A percentile compares a stretch with the other conserved stretches of the same genome.
Evolutionary conservation across 2,329 filamentous ascomycete species (phyloP).

Genomic region (Fusarium tuaranense): DNA sequence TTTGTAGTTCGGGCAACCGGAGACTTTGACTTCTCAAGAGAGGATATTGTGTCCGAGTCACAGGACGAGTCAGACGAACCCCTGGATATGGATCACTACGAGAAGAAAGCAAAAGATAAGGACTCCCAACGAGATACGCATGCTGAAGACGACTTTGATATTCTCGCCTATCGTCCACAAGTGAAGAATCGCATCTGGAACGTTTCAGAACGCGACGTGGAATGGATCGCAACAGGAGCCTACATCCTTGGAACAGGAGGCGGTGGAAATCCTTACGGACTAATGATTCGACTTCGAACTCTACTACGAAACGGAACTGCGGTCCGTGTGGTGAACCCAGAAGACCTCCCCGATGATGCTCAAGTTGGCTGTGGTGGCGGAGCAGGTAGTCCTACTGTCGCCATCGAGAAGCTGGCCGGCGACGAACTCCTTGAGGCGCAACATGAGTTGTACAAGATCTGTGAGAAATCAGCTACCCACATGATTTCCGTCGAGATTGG

Average conservation of each 20-base stretch:
- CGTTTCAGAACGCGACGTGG: constrained; percentile 67
- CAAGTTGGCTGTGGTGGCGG: constrained; percentile 67
- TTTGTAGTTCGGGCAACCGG: constrained; percentile 71
- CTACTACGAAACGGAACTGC: constrained; percentile 63
- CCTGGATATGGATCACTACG: constrained; percentile 37
- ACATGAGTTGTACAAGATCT: constrained; percentile 64
- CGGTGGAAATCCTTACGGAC: constrained; percentile 66
- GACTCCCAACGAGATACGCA: neutral
- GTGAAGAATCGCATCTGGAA: constrained; percentile 66
- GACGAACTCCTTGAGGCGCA: constrained; percentile 67
- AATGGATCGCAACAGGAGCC: constrained; percentile 68
- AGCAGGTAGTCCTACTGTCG: constrained; percentile 70
- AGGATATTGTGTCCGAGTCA: neutral
- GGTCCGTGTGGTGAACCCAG: constrained; percentile 63
- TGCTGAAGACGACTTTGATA: constrained; percentile 45
- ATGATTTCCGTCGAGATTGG: constrained; percentile 75
- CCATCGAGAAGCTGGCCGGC: constrained; percentile 69
- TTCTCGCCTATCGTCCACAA: constrained; percentile 60
- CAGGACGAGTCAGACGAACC: constrained; percentile 7
- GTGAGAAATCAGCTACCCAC: constrained; percentile 61
- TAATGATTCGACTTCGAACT: constrained; percentile 62
- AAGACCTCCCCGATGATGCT: constrained; percentile 62
- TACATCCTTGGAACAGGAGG: constrained; percentile 73
- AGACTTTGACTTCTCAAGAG: constrained; percentile 60
- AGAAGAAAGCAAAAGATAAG: constrained; percentile 23